Evolutionary conservation across 768 basidiomycete genomes (phyloP).

Genomic region (Imleria badia): DNA sequence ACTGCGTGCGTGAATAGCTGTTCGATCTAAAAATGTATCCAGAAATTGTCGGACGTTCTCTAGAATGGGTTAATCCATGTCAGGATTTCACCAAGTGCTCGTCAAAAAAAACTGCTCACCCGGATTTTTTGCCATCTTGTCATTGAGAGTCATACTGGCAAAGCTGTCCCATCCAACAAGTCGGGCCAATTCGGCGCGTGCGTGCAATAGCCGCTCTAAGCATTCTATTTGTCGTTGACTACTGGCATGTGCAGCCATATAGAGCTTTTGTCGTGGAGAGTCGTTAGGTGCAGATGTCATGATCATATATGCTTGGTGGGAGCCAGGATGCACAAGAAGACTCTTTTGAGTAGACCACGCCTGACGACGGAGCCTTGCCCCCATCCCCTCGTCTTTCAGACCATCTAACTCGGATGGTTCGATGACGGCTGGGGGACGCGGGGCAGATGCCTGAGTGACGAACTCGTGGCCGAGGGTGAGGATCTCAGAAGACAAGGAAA

Average conservation of each 20-base stretch:
- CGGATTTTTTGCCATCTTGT: slow-evolving; percentile 97
- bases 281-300: slow-evolving; percentile 86
- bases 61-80: slow-evolving; percentile 23
- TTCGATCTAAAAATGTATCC: slow-evolving; percentile 75
- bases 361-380: slow-evolving; percentile 68
- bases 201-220: slow-evolving; percentile 72
- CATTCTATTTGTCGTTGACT: slow-evolving; percentile 70
- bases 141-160: slow-evolving; percentile 81
- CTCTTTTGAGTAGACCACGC: slow-evolving; percentile 75
- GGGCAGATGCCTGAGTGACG: slow-evolving; percentile 60
- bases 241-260: slow-evolving; percentile 79
- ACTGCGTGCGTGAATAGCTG: slow-evolving; percentile 69
- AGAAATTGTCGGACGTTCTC: slow-evolving; percentile 90
- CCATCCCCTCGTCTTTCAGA: slow-evolving; percentile 75
- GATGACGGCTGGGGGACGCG: slow-evolving; percentile 66
- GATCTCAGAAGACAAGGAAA: slow-evolving; percentile 87
- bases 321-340: slow-evolving; percentile 80
- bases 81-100: background rate
- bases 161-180: slow-evolving; percentile 85
- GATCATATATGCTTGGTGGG: slow-evolving; percentile 90
- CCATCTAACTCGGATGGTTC: slow-evolving; percentile 69
- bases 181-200: slow-evolving; percentile 78
- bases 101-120: slow-evolving; percentile 45
- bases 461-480: slow-evolving; percentile 86
- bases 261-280: slow-evolving; percentile 77